phyloP scores from a whole-genome alignment of 768 basidiomycete genomes.

The Phanerochaete carnosa region DNA sequence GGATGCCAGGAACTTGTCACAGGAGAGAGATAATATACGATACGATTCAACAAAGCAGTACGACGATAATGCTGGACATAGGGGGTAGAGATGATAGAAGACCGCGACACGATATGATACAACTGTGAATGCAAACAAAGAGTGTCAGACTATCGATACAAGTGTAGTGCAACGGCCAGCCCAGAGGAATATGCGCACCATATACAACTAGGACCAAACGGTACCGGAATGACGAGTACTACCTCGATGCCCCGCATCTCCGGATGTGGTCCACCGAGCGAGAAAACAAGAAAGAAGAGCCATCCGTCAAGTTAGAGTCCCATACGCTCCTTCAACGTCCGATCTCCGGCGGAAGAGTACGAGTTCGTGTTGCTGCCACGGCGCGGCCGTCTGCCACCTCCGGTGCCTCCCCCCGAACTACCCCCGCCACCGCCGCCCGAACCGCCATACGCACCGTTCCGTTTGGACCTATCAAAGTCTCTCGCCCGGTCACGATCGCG shows the following conservation, averaged over 20 bases:
- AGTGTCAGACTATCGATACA: conserved; percentile 8
- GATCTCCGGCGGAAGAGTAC: conserved; percentile 44
- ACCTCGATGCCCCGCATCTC: not conserved
- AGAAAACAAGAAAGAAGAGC: conserved; percentile 10
- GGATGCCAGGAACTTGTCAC: not conserved
- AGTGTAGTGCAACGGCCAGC: conserved; percentile 7
- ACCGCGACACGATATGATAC: conserved; percentile 22
- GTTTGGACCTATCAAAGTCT: conserved; percentile 32
- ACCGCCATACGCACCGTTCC: conserved; percentile 41
- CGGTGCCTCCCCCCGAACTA: conserved; percentile 27
- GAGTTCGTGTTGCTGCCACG: conserved; percentile 30
- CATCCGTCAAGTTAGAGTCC: conserved; percentile 48
- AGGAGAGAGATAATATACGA: conserved; percentile 18
- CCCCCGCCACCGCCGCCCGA: conserved; percentile 25
- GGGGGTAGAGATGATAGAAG: conserved; percentile 3
- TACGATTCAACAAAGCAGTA: conserved; percentile 27
- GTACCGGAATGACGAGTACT: not conserved
- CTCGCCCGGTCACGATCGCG: conserved; percentile 34
- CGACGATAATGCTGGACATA: conserved; percentile 22
- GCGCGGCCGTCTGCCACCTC: conserved; percentile 34
- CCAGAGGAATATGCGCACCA: conserved; percentile 23
- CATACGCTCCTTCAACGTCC: conserved; percentile 85
- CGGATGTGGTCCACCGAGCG: conserved; percentile 1
- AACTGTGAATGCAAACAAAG: conserved; percentile 17
- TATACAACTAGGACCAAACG: conserved; percentile 22